Evolutionary conservation across 2,329 filamentous ascomycete genomes (phyloP).

Genomic region (Diaporthe nobilis): DNA sequence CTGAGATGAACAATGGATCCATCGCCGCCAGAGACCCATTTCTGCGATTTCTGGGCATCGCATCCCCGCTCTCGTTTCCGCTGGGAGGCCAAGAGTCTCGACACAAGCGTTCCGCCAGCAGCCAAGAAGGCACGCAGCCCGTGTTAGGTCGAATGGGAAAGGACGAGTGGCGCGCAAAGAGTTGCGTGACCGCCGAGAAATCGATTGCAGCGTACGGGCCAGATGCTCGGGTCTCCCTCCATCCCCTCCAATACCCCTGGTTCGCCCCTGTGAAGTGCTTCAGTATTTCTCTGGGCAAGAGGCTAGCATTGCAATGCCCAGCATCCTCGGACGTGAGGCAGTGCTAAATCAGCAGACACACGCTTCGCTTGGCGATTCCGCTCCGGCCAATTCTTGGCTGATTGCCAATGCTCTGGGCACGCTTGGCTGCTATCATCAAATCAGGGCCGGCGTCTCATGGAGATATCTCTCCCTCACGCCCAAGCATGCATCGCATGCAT

Average conservation of each 20-base stretch:
- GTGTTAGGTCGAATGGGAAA: conserved; percentile 4
- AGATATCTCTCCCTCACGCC: background rate
- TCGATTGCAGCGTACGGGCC: conserved; percentile 14
- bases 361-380: conserved; percentile 30
- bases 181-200: conserved; percentile 21
- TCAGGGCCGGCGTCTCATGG: conserved; percentile 11
- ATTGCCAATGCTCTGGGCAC: conserved; percentile 29
- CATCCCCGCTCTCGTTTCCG: conserved; percentile 27
- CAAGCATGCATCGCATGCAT: background rate
- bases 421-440: conserved; percentile 27
- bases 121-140: conserved; percentile 25
- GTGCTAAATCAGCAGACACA: conserved; percentile 32
- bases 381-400: conserved; percentile 34
- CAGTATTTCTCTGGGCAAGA: conserved; percentile 18
- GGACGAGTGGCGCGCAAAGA: background rate
- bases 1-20: conserved; percentile 27
- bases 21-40: conserved; percentile 21
- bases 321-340: conserved; percentile 31
- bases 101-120: conserved; percentile 25
- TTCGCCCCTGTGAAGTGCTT: conserved; percentile 24
- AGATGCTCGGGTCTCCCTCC: conserved; percentile 15
- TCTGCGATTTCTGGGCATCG: conserved; percentile 32
- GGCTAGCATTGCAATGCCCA: conserved; percentile 29
- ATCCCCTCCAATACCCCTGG: conserved; percentile 10
- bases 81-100: conserved; percentile 32